A percentile compares a stretch with the other conserved stretches of the same genome.
phyloP scores from a whole-genome alignment of 805 yeast genomes.

The Wickerhamomyces chambardii region DNA sequence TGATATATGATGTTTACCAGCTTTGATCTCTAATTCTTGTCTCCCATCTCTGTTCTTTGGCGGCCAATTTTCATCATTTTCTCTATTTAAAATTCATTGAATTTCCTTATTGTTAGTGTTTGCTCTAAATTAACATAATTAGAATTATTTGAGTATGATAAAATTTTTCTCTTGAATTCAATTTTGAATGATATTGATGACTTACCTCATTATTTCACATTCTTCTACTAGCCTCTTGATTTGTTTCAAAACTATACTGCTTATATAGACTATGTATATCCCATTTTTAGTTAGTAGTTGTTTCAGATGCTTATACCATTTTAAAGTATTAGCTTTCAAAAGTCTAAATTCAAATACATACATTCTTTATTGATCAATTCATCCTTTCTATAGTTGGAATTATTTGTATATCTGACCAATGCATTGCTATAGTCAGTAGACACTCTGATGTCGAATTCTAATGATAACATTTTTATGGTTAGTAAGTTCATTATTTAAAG shows the following conservation, averaged over 20 bases:
- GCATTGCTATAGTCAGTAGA: constrained; percentile 21
- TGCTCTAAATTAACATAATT: too few species aligned
- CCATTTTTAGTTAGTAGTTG: too few species aligned
- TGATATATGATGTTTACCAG: constrained; percentile 23
- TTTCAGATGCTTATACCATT: too few species aligned
- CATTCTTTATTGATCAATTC: constrained; percentile 28
- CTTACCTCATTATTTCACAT: constrained; percentile 27
- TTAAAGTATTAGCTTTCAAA: too few species aligned
- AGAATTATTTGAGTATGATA: too few species aligned
- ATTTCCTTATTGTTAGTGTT: not conserved
- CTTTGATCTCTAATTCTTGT: constrained; percentile 30
- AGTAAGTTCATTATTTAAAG: not conserved
- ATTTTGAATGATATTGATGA: not conserved
- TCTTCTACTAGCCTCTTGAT: constrained; percentile 24
- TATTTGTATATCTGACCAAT: constrained; percentile 31
- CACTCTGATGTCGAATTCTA: constrained; percentile 24
- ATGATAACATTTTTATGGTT: not conserved
- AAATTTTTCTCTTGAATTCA: too few species aligned
- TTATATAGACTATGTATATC: constrained; percentile 19
- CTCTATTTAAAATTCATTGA: constrained; percentile 10
- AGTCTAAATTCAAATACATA: constrained; percentile 2
- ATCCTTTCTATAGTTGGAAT: constrained; percentile 35
- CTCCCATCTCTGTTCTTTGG: constrained; percentile 27
- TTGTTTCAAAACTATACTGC: constrained; percentile 24
- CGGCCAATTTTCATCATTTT: constrained; percentile 33